Conservation (phyloP, 306 rosid genomes). For the Lupinus albus region DNA sequence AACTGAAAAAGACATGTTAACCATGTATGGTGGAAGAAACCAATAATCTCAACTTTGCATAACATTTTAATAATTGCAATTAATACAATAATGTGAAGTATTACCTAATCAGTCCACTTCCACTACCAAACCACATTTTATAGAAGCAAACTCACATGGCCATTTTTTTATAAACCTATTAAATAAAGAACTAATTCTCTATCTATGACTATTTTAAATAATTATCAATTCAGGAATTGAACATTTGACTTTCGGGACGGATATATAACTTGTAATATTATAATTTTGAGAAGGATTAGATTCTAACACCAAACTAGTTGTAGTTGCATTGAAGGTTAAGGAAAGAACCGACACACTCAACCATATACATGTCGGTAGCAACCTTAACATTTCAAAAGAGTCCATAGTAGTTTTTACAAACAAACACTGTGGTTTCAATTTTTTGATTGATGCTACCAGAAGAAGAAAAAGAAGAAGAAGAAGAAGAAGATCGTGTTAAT, state of each 20-base stretch:
- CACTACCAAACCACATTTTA: conserved; percentile 35
- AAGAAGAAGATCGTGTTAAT: conserved; percentile 2
- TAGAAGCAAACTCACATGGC: neutral
- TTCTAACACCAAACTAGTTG: conserved; percentile 57
- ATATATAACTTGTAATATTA: too few species aligned
- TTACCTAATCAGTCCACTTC: conserved; percentile 44
- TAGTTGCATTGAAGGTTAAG: conserved; percentile 64
- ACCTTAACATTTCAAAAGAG: conserved; percentile 39
- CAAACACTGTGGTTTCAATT: neutral
- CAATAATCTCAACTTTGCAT: conserved; percentile 32
- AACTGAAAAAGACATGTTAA: conserved; percentile 33
- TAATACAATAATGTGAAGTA: conserved; percentile 32
- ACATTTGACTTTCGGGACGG: too few species aligned
- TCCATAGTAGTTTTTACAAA: neutral
- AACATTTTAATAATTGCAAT: conserved; percentile 11
- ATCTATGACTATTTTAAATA: too few species aligned
- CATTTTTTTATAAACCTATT: too few species aligned
- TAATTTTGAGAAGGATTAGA: too few species aligned
- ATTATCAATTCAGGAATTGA: too few species aligned
- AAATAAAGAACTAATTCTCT: too few species aligned
- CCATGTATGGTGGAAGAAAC: neutral
- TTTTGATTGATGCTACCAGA: conserved; percentile 27
- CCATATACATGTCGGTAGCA: conserved; percentile 65
- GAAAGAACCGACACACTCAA: conserved; percentile 56
- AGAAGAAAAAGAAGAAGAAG: neutral